phyloP scores from a whole-genome alignment of 345 rosid species.

The Moricandia arvensis region DNA sequence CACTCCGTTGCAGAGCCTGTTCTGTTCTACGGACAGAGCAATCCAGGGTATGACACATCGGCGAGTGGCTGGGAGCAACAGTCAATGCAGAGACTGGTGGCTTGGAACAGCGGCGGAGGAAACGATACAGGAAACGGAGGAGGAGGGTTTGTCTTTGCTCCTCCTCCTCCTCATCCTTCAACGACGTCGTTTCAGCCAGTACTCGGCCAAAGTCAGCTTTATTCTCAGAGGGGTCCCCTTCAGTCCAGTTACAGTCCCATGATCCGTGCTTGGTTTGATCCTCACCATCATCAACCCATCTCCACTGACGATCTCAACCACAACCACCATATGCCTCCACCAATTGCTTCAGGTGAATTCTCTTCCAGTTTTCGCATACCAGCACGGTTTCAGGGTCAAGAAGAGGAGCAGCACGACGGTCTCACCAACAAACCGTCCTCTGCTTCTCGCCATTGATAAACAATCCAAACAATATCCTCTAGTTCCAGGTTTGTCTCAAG shows the following conservation, averaged over 20 bases:
- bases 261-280: slow-evolving; percentile 79
- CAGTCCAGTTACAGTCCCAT: slow-evolving; percentile 94
- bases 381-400: slow-evolving; percentile 88
- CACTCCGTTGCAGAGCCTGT: slow-evolving; percentile 44
- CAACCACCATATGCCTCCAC: slow-evolving; percentile 37
- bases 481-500: slow-evolving; percentile 40
- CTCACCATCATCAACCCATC: slow-evolving; percentile 40
- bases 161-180: slow-evolving; percentile 46
- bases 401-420: slow-evolving; percentile 82
- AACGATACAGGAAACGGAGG: slow-evolving; percentile 41
- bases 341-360: slow-evolving; percentile 58
- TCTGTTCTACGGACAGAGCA: slow-evolving; percentile 55
- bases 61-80: slow-evolving; percentile 69
- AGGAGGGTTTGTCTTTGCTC: slow-evolving; percentile 45
- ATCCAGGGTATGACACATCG: slow-evolving; percentile 58
- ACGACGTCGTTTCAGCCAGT: slow-evolving; percentile 52
- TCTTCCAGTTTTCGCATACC: slow-evolving; percentile 71
- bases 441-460: slow-evolving; percentile 78
- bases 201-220: slow-evolving; percentile 71
- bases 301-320: slow-evolving; percentile 34
- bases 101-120: slow-evolving; percentile 59
- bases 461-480: slow-evolving; percentile 21
- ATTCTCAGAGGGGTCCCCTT: slow-evolving; percentile 98
- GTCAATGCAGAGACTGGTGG: slow-evolving; percentile 60
- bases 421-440: slow-evolving; percentile 72